Percentiles rank a stretch among this genome's conserved stretches.
Evolutionary conservation across 129 eudicot genomes (phyloP).

Genomic region (Helianthus tuberosus): DNA sequence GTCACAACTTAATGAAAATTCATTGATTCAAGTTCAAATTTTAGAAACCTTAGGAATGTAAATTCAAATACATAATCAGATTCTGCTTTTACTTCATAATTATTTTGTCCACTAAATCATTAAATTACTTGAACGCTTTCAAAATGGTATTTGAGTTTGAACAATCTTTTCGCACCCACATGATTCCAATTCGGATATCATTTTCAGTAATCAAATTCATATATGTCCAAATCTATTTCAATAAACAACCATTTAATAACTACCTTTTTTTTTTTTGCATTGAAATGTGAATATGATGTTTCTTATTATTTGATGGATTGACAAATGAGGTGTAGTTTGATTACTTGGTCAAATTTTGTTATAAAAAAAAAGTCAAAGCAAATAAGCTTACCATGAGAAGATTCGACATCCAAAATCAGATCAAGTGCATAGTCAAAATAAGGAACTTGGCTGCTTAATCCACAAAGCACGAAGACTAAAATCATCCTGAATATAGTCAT

Average conservation of each 20-base stretch:
- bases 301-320: no score
- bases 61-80: background rate
- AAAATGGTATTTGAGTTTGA: background rate
- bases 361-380: no score
- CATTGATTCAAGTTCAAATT: background rate
- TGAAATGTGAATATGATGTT: no score
- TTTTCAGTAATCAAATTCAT: background rate
- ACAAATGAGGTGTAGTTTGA: no score
- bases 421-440: constrained; percentile 46
- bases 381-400: constrained; percentile 35
- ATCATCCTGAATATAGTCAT: constrained; percentile 12
- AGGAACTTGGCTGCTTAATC: constrained; percentile 13
- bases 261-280: no score
- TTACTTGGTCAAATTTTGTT: no score
- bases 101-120: background rate
- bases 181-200: background rate
- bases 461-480: constrained; percentile 17
- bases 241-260: background rate
- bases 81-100: background rate
- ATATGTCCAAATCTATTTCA: background rate
- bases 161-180: no score
- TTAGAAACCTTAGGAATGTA: background rate
- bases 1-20: background rate
- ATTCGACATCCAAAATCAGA: constrained; percentile 39
- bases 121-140: background rate